Percentiles rank a stretch among this genome's conserved stretches.
These are phyloP conservation scores for Lactarius akahatsu DNA, from an alignment of 768 basidiomycete genomes.

Conservation along the genomic window DNA sequence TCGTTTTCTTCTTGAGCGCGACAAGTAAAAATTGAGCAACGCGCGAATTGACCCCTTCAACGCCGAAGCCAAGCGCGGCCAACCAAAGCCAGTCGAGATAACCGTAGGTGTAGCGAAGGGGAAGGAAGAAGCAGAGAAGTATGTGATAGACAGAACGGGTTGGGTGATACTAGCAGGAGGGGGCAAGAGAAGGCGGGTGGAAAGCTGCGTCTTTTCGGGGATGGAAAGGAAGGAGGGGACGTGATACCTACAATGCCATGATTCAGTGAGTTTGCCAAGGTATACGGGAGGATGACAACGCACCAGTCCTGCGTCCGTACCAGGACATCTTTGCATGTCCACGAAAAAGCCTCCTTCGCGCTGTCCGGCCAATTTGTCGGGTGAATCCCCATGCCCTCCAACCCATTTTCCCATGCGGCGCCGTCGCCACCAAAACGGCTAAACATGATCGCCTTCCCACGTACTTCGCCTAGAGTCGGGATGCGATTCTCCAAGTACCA, in stretches of 20 bases:
- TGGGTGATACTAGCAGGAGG: constrained; percentile 35
- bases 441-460: constrained; percentile 83
- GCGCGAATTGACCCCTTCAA: constrained; percentile 85
- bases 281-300: constrained; percentile 22
- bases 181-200: constrained; percentile 53
- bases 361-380: constrained; percentile 86
- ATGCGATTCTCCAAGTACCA: constrained; percentile 85
- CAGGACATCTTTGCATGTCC: constrained; percentile 68
- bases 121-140: constrained; percentile 76
- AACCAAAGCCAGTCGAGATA: constrained; percentile 82
- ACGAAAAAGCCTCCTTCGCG: constrained; percentile 66
- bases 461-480: constrained; percentile 77
- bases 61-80: constrained; percentile 71
- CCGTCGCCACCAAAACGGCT: constrained; percentile 79
- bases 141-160: constrained; percentile 67
- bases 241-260: constrained; percentile 56
- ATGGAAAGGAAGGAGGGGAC: constrained; percentile 80
- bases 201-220: constrained; percentile 71
- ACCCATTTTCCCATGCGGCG: constrained; percentile 63
- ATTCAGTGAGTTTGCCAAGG: constrained; percentile 6
- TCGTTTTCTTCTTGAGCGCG: constrained; percentile 37
- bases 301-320: constrained; percentile 88
- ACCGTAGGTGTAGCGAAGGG: constrained; percentile 77
- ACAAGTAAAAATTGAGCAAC: constrained; percentile 70
- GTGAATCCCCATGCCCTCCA: constrained; percentile 82